Conservation (phyloP, 306 rosid genomes). For the Medicago ruthenica region DNA sequence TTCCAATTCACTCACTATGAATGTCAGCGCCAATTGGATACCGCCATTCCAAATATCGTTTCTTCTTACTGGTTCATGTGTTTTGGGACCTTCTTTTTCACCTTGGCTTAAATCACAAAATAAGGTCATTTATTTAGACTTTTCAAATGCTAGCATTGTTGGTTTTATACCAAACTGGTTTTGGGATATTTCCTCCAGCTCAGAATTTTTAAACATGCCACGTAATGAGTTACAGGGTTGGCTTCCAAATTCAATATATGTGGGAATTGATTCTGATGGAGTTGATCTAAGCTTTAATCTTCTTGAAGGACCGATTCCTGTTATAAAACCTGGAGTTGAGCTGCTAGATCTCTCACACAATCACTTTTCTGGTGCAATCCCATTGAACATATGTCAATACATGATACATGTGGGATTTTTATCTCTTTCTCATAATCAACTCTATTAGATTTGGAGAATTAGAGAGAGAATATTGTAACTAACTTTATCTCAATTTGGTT, state of each 20-base stretch:
- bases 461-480: no score
- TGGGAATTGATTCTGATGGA: not conserved
- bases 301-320: not conserved
- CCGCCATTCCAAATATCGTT: not conserved
- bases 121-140: not conserved
- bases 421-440: conserved; percentile 4
- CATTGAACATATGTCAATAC: conserved; percentile 23
- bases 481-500: no score
- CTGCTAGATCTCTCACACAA: conserved; percentile 57
- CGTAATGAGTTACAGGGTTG: conserved; percentile 1
- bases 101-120: conserved; percentile 8
- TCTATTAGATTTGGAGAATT: no score
- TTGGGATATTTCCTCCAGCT: not conserved
- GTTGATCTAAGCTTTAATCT: conserved; percentile 16
- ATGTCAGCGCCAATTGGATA: conserved; percentile 1
- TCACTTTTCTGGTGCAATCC: conserved; percentile 48
- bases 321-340: not conserved
- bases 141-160: conserved; percentile 11
- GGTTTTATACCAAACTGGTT: conserved; percentile 10
- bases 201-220: not conserved
- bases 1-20: not conserved
- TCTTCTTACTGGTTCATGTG: not conserved
- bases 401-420: not conserved
- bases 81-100: not conserved
- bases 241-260: conserved; percentile 1